phyloP scores from a whole-genome alignment of 768 basidiomycete genomes.

The Leccinum obscurum region DNA sequence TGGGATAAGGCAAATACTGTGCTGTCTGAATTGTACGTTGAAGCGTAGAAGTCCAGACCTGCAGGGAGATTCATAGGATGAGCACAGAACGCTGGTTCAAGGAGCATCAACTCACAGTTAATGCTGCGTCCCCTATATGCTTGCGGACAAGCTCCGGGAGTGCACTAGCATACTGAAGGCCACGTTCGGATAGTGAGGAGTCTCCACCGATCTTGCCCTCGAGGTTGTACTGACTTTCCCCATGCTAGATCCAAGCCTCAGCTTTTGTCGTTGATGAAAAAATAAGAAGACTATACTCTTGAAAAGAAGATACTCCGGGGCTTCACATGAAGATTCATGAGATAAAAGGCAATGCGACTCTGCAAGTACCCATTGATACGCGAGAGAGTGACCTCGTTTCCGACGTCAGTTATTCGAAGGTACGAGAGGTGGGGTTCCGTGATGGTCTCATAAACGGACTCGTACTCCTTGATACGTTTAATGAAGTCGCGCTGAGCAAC shows the following conservation, averaged over 20 bases:
- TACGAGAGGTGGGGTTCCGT: slow-evolving; percentile 89
- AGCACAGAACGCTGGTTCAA: neutral
- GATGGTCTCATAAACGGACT: slow-evolving; percentile 93
- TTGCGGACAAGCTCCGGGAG: slow-evolving; percentile 86
- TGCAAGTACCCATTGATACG: slow-evolving; percentile 94
- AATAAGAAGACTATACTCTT: slow-evolving; percentile 55
- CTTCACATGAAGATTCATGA: slow-evolving; percentile 98
- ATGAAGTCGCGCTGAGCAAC: slow-evolving; percentile 89
- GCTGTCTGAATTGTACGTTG: slow-evolving; percentile 92
- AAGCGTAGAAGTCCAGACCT: slow-evolving; percentile 99
- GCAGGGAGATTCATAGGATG: slow-evolving; percentile 4
- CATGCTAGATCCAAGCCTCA: slow-evolving; percentile 61
- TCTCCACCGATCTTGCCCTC: slow-evolving; percentile 99
- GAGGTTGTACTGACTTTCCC: slow-evolving; percentile 96
- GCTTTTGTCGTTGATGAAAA: slow-evolving; percentile 1
- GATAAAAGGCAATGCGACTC: slow-evolving; percentile 95
- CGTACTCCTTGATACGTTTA: slow-evolving; percentile 89
- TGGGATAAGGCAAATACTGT: slow-evolving; percentile 75
- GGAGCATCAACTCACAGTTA: slow-evolving; percentile 60
- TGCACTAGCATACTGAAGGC: slow-evolving; percentile 81
- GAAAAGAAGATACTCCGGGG: slow-evolving; percentile 97
- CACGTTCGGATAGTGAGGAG: slow-evolving; percentile 79
- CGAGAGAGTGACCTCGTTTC: slow-evolving; percentile 81
- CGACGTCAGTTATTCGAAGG: slow-evolving; percentile 91
- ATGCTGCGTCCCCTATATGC: slow-evolving; percentile 83